Evolutionary conservation across 257 asterid genomes (phyloP), one percentile per base, ranked within the genome.

Genomic region (Gentiana straminea): DNA sequence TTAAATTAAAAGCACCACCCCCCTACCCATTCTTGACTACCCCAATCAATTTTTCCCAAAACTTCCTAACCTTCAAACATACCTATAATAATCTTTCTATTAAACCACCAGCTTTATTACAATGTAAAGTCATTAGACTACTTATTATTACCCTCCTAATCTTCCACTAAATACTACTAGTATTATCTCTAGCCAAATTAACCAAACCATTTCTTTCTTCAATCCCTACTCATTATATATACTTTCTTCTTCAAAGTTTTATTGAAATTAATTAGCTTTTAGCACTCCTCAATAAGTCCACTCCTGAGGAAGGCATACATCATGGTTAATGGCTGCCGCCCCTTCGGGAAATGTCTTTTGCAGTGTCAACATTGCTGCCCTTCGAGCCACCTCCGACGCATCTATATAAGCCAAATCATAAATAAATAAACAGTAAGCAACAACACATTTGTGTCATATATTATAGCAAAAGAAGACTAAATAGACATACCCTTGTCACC

Each of bases 401-500:
- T 24, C 24, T 24, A 24, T 24, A 24, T 24, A 24, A 24, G 0
- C 24, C 68, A 37, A 13, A 44, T 32, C 41, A n/a, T 7, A 24
- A 24, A 8, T 3, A n/a, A 33, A 13, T 3, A 38, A 2, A 0
- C n/a, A 37, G 2, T 45, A 10, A 47, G 10, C 13, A n/a, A 0
- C 24, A 24, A 24, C 24, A 58, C 44, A 54, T 43, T 65, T 24
- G 24, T 24, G 24, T 24, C 24, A 24, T 24, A 24, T 24, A 24
- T 24, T 24, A 24, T 24, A 24, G 24, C 9, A 33, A 33, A 56
- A 13, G 13, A 3, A 5, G 0, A 8, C 5, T 2, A 12, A 48
- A 13, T 3, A 45, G 7, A 33, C 44, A 0, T 64, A 84, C 94
- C 94, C 4, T 69, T 70, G 45, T 77, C 81, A 0, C 83, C 7